These are phyloP conservation scores for Vararia minispora DNA, from an alignment of 768 basidiomycete genomes.

Conservation along the genomic window DNA sequence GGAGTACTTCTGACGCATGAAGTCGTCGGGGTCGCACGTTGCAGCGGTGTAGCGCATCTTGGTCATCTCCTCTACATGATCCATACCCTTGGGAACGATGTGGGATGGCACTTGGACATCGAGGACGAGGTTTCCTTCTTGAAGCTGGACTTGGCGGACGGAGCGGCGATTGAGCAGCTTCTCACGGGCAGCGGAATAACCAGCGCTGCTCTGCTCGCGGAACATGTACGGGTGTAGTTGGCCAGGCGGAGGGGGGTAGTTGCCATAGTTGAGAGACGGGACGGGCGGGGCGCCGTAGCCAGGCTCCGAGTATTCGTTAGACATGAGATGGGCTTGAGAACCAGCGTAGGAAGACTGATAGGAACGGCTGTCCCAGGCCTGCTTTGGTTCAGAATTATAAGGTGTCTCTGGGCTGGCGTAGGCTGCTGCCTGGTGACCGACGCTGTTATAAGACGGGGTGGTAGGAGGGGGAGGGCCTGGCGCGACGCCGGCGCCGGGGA, in stretches of 20 bases:
- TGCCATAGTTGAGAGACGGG: constrained; percentile 38
- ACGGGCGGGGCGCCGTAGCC: constrained; percentile 41
- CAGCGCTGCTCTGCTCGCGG: constrained; percentile 34
- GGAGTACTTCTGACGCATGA: constrained; percentile 66
- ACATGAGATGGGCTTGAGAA: constrained; percentile 65
- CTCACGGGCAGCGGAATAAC: constrained; percentile 61
- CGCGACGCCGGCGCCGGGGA: constrained; percentile 5
- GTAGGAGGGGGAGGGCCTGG: constrained; percentile 14
- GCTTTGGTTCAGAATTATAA: constrained; percentile 15
- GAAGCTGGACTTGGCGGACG: constrained; percentile 67
- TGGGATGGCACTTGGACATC: constrained; percentile 73
- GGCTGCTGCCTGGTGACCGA: constrained; percentile 3
- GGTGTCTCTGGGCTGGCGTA: constrained; percentile 6
- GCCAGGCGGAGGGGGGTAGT: constrained; percentile 43
- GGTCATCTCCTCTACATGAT: constrained; percentile 58
- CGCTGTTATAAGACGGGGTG: background rate
- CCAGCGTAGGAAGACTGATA: constrained; percentile 54
- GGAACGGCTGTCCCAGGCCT: constrained; percentile 40
- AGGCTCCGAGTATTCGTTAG: too few species aligned
- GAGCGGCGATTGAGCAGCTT: constrained; percentile 78
- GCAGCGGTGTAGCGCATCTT: constrained; percentile 86
- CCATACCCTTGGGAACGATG: constrained; percentile 60
- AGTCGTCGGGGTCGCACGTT: constrained; percentile 85
- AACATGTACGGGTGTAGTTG: constrained; percentile 37
- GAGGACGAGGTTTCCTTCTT: constrained; percentile 76